Conservation (phyloP, 345 rosid species). For the Bruguiera sexangula region DNA sequence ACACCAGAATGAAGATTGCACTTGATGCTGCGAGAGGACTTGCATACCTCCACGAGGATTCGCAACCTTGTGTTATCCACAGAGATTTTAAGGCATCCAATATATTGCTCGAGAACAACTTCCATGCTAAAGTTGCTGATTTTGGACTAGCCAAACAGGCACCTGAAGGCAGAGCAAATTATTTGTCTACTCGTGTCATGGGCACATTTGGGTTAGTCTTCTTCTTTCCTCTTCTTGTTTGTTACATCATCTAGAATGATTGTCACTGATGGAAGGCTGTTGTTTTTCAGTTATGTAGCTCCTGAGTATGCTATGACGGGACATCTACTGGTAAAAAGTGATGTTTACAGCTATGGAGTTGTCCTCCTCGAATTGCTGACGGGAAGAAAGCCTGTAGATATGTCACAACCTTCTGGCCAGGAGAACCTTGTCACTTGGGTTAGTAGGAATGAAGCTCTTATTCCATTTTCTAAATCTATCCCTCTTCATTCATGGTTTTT, state of each 20-base stretch:
- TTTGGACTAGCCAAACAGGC: constrained; percentile 99
- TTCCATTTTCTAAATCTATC: constrained; percentile 5
- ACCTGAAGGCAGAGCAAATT: constrained; percentile 95
- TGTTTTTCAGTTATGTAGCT: constrained; percentile 77
- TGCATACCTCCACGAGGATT: constrained; percentile 95
- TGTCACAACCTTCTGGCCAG: constrained; percentile 97
- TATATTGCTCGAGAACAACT: constrained; percentile 91
- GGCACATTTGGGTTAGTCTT: constrained; percentile 93
- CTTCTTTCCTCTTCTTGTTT: constrained; percentile 6
- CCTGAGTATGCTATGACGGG: constrained; percentile 99
- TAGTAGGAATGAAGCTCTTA: constrained; percentile 23
- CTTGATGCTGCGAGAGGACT: constrained; percentile 99
- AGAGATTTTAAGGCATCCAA: constrained; percentile 98
- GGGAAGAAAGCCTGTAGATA: constrained; percentile 94
- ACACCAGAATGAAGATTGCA: constrained; percentile 96
- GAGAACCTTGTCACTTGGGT: constrained; percentile 99
- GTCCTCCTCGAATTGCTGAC: constrained; percentile 93
- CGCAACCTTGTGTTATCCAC: constrained; percentile 96
- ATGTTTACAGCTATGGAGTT: constrained; percentile 98
- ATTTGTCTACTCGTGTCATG: constrained; percentile 97
- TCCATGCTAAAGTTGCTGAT: constrained; percentile 96
- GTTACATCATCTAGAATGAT: constrained; percentile 1
- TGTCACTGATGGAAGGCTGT: constrained; percentile 9
- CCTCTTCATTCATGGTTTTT: not conserved
- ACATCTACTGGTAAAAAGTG: constrained; percentile 94